Conservation (phyloP, 192 early-diverging fungal genomes). For the Backusella sp. region DNA sequence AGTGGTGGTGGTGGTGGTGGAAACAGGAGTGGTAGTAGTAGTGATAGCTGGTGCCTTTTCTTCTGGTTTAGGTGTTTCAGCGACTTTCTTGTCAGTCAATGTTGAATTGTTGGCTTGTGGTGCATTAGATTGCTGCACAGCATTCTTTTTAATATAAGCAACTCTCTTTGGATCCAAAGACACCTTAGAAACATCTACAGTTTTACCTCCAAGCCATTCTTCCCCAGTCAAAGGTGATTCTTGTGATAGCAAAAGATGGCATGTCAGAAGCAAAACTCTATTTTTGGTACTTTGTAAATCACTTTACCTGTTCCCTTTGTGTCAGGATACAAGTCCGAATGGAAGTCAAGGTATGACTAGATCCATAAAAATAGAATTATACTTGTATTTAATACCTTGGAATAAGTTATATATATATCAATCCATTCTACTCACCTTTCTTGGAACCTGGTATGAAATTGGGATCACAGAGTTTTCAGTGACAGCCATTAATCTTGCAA, state of each 20-base stretch:
- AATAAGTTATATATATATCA: not conserved
- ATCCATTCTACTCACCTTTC: conserved; percentile 43
- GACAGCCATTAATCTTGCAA: conserved; percentile 60
- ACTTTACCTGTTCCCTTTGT: conserved; percentile 55
- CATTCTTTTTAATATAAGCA: not conserved
- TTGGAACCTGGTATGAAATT: conserved; percentile 64
- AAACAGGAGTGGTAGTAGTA: not conserved
- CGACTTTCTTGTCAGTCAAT: not conserved
- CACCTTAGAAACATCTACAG: conserved; percentile 35
- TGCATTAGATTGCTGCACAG: not conserved
- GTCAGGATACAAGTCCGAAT: conserved; percentile 84
- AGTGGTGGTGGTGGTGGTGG: not conserved
- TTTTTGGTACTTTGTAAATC: not conserved
- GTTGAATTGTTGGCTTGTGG: not conserved
- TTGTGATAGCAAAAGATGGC: not conserved
- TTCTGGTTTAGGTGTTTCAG: conserved; percentile 4
- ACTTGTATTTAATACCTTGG: not conserved
- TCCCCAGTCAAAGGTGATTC: conserved; percentile 50
- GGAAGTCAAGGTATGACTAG: conserved; percentile 77
- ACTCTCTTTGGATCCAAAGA: conserved; percentile 47
- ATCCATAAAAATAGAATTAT: not conserved
- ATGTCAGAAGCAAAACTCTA: not conserved
- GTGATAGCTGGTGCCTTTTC: not conserved
- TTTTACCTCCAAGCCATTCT: conserved; percentile 62
- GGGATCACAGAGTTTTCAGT: conserved; percentile 65